Conservation (phyloP, 805 yeast genomes). For the Wickerhamomyces chaumierensis region DNA sequence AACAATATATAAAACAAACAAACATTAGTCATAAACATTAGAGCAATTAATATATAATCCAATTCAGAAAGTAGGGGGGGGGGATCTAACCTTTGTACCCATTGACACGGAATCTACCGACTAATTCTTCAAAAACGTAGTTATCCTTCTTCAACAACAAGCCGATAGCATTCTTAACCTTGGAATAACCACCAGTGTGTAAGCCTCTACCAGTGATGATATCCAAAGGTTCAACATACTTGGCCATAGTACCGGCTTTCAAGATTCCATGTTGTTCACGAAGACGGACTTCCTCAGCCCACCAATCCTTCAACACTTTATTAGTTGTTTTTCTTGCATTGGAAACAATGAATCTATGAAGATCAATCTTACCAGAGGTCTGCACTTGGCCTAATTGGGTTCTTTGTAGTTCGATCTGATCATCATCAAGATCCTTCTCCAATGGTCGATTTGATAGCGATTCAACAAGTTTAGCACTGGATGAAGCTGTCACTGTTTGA, state of each 20-base stretch:
- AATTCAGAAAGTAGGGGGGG: too few species aligned
- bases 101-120: not conserved
- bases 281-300: conserved; percentile 40
- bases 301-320: conserved; percentile 41
- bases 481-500: not conserved
- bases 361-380: conserved; percentile 29
- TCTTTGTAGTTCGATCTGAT: conserved; percentile 2
- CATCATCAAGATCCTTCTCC: not conserved
- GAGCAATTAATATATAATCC: too few species aligned
- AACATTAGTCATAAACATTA: too few species aligned
- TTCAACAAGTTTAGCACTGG: not conserved
- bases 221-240: conserved; percentile 29
- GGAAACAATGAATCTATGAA: conserved; percentile 41
- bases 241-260: conserved; percentile 24
- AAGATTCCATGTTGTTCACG: conserved; percentile 31
- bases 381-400: conserved; percentile 12
- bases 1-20: too few species aligned
- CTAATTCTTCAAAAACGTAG: not conserved
- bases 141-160: not conserved
- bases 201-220: conserved; percentile 63
- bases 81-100: not conserved
- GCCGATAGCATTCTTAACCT: conserved; percentile 20
- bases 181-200: conserved; percentile 50
- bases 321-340: conserved; percentile 32
- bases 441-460: not conserved